Base-by-base conservation (phyloP, 2,329 filamentous ascomycete genomes). In the Pseudocercospora musae region DNA sequence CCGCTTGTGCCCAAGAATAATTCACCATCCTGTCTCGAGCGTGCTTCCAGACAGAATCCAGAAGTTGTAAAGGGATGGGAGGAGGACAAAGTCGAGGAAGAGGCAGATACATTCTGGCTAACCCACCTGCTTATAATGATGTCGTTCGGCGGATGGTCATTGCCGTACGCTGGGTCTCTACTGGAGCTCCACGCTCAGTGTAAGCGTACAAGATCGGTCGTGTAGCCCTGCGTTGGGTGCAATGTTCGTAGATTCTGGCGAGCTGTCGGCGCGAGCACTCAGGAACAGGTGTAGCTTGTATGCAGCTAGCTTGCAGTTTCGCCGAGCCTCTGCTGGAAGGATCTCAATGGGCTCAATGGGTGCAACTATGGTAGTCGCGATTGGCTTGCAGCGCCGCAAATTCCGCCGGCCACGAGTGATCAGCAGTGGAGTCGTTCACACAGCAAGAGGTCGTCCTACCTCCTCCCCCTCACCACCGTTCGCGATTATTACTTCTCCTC, bases 1-100 rank as follows among this genome's bases (percentile, higher is more conserved):
- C 55, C 37, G 63, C 61, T 31, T 68, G 66, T 42, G 54, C 61
- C 68, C 68, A 71, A 27, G 48, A 55, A 33, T 62, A 53, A 23
- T 59, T 64, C 25, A 63, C 55, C 68, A 70, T 70, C 20, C 50
- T 57, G 58, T 62, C 58, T n/a, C 46, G 50, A 37, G 49, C 59
- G 20, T 57, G 33, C 27, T 56, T 21, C 58, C 58, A 55, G 37
- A 48, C 37, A 29, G 59, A 11, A 20, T 46, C 56, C 25, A 59
- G 29, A 33, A 33, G 53, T 27, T 57, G 52, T 31, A 54, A 48
- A 40, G 37, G 59, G 13, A 54, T 20, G 15, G 52, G 52, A 15
- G 52, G 52, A n/a, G 40, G 29, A 48, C 52, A 48, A 20, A 55
- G 29, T 44, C 20, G 20, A 37, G 40, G 50, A 31, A 62, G 53